Percentiles rank a stretch among this genome's conserved stretches.
phyloP scores from a whole-genome alignment of 805 yeast genomes.

The Candida ovalis region DNA sequence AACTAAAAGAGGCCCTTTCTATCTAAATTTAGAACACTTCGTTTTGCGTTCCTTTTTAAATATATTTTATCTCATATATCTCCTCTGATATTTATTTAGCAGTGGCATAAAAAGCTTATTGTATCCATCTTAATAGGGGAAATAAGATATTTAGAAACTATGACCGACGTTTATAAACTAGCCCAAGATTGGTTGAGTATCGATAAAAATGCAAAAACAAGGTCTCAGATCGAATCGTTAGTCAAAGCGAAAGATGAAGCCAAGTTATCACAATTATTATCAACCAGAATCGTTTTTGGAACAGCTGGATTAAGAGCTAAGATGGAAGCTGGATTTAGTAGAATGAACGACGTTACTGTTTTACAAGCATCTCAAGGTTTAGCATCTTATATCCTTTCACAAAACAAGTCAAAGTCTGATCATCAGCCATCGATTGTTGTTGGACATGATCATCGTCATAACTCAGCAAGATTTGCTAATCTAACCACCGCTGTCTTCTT shows the following conservation, averaged over 20 bases:
- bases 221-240: conserved; percentile 50
- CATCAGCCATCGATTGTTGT: conserved; percentile 49
- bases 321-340: conserved; percentile 88
- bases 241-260: conserved; percentile 34
- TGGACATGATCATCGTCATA: conserved; percentile 89
- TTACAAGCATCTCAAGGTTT: conserved; percentile 88
- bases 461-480: conserved; percentile 76
- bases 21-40: too few relatives aligned
- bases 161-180: conserved; percentile 11
- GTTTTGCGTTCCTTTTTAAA: too few relatives aligned
- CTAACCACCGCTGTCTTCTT: conserved; percentile 75
- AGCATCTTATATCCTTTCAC: conserved; percentile 44
- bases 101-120: too few relatives aligned
- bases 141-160: too few relatives aligned
- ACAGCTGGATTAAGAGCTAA: conserved; percentile 87
- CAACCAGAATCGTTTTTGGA: conserved; percentile 73
- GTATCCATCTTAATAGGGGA: too few relatives aligned
- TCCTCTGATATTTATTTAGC: too few relatives aligned
- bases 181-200: conserved; percentile 37
- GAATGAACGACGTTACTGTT: conserved; percentile 87
- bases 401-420: conserved; percentile 26
- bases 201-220: conserved; percentile 40
- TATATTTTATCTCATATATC: too few relatives aligned
- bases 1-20: too few relatives aligned
- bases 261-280: conserved; percentile 49